A percentile compares a stretch with the other conserved stretches of the same genome.
Evolutionary conservation across 176 grass and related monocot species (phyloP).

Genomic region (Oryza officinalis): DNA sequence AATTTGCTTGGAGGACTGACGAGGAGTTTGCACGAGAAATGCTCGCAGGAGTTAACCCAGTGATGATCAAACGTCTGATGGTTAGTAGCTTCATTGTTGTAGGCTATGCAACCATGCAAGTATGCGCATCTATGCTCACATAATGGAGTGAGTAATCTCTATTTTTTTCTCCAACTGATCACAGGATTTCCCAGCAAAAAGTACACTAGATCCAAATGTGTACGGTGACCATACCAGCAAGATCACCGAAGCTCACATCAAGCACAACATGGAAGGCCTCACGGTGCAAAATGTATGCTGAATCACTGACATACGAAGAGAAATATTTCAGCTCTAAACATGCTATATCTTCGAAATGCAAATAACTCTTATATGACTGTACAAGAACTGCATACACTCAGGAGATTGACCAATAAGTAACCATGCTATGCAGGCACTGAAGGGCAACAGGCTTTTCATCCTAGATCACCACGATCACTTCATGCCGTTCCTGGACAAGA

Average conservation of each 20-base stretch:
- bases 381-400: neutral
- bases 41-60: constrained; percentile 90
- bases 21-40: constrained; percentile 91
- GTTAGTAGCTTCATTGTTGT: constrained; percentile 31
- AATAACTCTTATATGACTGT: neutral
- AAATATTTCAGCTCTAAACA: neutral
- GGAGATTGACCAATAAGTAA: constrained; percentile 1
- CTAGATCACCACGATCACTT: constrained; percentile 87
- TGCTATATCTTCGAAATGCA: neutral
- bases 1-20: constrained; percentile 81
- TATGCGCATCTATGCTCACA: neutral
- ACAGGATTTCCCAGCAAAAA: constrained; percentile 79
- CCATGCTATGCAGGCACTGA: constrained; percentile 61
- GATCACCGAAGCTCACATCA: constrained; percentile 69
- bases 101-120: neutral
- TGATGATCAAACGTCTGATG: constrained; percentile 67
- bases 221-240: constrained; percentile 83
- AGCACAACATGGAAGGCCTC: constrained; percentile 62
- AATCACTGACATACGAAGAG: neutral
- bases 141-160: neutral
- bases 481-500: constrained; percentile 69
- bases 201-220: constrained; percentile 61
- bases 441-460: constrained; percentile 70
- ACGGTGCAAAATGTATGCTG: constrained; percentile 58
- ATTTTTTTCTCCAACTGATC: neutral